Evolutionary conservation across 2,329 filamentous ascomycete genomes (phyloP), one percentile per base, ranked within the genome.

Genomic region (Diplodia scrobiculata): DNA sequence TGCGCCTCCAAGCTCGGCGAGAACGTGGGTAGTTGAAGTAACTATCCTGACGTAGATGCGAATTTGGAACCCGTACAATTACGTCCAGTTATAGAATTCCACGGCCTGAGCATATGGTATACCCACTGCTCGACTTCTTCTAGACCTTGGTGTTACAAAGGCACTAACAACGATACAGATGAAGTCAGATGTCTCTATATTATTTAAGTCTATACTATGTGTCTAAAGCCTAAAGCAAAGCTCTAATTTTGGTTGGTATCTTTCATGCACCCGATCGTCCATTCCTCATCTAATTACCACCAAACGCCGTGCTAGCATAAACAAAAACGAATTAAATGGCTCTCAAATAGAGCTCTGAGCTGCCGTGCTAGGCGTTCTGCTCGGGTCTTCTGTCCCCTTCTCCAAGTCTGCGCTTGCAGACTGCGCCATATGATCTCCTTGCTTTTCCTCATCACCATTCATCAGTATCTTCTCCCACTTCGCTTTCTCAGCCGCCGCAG

Each of bases 381-480:
- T 65, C 41, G 32, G 41, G 19, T 29, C 50, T 2, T 64, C 62
- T 9, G 29, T 32, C 14, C 36, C 25, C 41, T 55, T 65, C 41
- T 58, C 53, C 63, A 50, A 14, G 52, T 55, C 51, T 13, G 34
- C 45, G 25, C 9, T 32, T 21, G 32, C 25, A 9, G 27, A 21
- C 50, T 21, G 14, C 45, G 63, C 29, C n/a, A 11, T 50, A 19
- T 9, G 29, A 11, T 1, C 13, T 2, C 34, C 19, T 17, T 21
- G 11, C 13, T 27, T 55, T 17, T 58, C 52, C 53, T 32, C 32
- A n/a, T 66, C 53, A 2, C 64, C 64, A 3, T 41, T 53, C 13
- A 58, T 47, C n/a, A 66, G 14, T 32, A 50, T 66, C n/a, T 45
- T 58, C 65, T 53, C 58, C 65, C 65, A 66, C 27, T 32, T 54